Evolutionary conservation across 208 protist species (phyloP).

Genomic region (Acanthamoeba lenticulata): DNA sequence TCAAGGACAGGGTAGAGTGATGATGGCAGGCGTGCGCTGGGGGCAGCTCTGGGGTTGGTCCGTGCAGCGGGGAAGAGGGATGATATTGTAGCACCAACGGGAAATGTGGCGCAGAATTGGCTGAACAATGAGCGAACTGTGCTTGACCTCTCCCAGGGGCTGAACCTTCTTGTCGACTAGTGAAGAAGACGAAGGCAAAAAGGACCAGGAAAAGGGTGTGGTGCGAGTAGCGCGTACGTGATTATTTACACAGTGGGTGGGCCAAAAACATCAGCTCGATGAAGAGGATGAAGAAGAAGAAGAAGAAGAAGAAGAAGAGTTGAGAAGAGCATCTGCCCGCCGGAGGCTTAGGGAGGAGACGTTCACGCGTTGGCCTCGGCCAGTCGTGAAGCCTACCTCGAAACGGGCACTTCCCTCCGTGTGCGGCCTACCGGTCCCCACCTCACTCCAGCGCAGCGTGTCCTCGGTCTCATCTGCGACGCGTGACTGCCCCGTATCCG

Average conservation of each 20-base stretch:
- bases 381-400: background rate
- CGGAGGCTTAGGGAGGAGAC: slow-evolving; percentile 5
- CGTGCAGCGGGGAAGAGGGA: no score
- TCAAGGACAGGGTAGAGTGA: no score
- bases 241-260: background rate
- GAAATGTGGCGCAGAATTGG: background rate
- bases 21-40: no score
- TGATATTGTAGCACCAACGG: background rate
- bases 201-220: background rate
- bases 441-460: no score
- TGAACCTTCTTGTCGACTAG: background rate
- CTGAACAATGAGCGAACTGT: background rate
- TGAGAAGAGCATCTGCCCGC: background rate
- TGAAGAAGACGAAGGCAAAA: background rate
- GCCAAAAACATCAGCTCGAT: background rate
- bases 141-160: background rate
- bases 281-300: background rate
- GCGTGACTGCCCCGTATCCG: background rate
- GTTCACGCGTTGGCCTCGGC: background rate
- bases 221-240: no score
- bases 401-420: background rate
- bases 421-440: no score
- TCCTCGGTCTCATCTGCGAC: background rate
- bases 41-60: no score
- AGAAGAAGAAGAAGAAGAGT: background rate